Base-by-base conservation (phyloP, 495 filamentous ascomycete species). In the Glonium stellatum region DNA sequence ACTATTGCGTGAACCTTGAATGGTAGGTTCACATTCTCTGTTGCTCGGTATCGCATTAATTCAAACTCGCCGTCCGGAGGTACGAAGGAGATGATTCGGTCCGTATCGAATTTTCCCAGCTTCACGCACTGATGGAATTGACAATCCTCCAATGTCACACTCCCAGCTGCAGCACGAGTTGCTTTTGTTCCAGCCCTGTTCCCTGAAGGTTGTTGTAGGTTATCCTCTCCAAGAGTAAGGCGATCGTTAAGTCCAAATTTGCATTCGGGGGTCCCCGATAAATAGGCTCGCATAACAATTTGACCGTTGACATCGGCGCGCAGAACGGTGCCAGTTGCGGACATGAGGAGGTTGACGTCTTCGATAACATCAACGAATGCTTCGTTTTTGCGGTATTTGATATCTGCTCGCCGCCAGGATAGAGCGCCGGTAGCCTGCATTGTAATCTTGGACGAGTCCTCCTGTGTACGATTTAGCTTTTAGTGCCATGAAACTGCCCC, bases 111-210 rank as follows among this genome's bases (percentile, higher is more conserved):
- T 69, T 91, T 95, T 36, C 91, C 90, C 25, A 99, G 80, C 75
- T 97, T 96, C 58, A 99, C 95, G 75, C 95, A 99, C 76, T 99
- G 95, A 73, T 99, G 95, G 77, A 99, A 97, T 69, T 97, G 93
- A 70, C 95, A 97, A 73, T 99, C 95, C 72, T 99, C 95, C 15
- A 99, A 79, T 0, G 92, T 96, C 58, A 99, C 95, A 54, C 87
- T 93, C 6, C 95, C 95, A 5, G 95, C 95, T 0, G 95, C 95
- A 0, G 93, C 93, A 72, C 95, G 89, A 10, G 92, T 96, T 39
- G 91, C 88, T 72, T 96, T 96, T 54, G 84, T 85, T 5, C 87
- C 86, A 54, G 81, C 77, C 54, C 77, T 75, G 69, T 88, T 90
- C 0, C 88, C 88, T 19, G 83, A 84, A 25, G 82, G 86, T 47